Evolutionary conservation across 108 stramenopile species (phyloP), one percentile per base, ranked within the genome.

Genomic region (Pseudonitzschia multistriata): DNA sequence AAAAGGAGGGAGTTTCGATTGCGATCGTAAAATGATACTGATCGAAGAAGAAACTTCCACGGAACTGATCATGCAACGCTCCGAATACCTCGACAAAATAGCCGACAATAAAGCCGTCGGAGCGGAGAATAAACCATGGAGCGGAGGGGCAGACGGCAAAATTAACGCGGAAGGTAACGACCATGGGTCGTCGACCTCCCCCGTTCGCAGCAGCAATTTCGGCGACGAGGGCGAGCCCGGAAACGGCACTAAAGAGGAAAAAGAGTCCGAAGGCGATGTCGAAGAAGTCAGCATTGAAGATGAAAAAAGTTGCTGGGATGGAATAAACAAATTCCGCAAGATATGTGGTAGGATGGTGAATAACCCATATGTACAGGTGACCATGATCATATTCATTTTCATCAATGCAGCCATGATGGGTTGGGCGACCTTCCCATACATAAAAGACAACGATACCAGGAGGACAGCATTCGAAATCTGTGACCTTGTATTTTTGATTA

Each of bases 361-460:
- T 62, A 66, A 87, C 31, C 39, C 53, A 27, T 34, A 66, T n/a
- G 76, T 87, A 3, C 90, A 92, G 59, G 22, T 79, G 15, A 45
- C 76, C 17, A 77, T 91, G 10, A 70, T 91, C 3, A 3, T 74
- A 0, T 66, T 85, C 62, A 91, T 91, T 62, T 49, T 49, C 8
- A 75, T 88, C 57, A 91, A 91, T 74, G 79, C 87, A 1, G 74
- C 85, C 45, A 85, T 88, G 87, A 91, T 91, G 90, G 90, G 90
- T 13, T 56, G 88, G 21, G 90, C 76, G 21, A 91, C 90, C 3
- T 91, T 84, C 64, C 64, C 66, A 56, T 81, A 83, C 65, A 79
- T 91, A 24, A 73, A 62, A 42, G 25, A 65, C 4, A 60, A 91
- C 67, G 72, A 73, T 25, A 37, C 65, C 11, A 17, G 74, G 17